Base-by-base conservation (phyloP, 139 green algal species). In the Desmodesmus armatus region DNA sequence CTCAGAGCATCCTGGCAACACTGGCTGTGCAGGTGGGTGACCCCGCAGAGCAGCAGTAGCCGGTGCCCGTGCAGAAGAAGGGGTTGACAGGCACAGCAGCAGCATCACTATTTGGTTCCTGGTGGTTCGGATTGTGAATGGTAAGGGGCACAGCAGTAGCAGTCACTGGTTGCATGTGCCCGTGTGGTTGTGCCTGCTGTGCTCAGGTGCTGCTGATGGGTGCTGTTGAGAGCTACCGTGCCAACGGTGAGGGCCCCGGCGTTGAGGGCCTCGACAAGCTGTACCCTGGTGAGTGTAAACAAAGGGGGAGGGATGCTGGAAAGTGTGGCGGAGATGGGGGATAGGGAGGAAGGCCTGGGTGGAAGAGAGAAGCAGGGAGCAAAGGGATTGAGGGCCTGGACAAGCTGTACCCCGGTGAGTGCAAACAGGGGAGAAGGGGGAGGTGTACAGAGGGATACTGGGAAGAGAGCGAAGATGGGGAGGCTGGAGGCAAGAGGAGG, bases 191-290 rank as follows among this genome's bases (percentile, higher is more conserved):
- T 55, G 9, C 47, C 13, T 55, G 47, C 47, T 13, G 7, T 55
- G 47, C 47, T 55, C 76, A 85, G 79, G 95, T 98, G 35, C 75
- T 98, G 35, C 90, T 98, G 39, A 98, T 98, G 94, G 95, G 96
- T 80, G 85, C 94, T 69, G 90, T 95, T 87, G 96, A 99, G 96
- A 92, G 90, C 78, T 99, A 98, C 96, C 94, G 96, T 76, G 92
- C 95, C 13, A 96, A 95, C 88, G 96, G 96, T 83, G 96, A 93
- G 69, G 94, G 93, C 66, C 88, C 91, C 35, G 96, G 94, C 53
- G 78, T 62, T 39, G 91, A 87, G n/a, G 93, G 92, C 87, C 92
- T 97, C 25, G 95, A 98, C 88, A 80, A 85, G 29, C 89, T 96
- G 67, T 92, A 94, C 91, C 92, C 91, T 73, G 91, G 90, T 67